Percentiles rank a stretch among this genome's conserved stretches.
phyloP scores from a whole-genome alignment of 1,139 yeast genomes.

The Blastobotrys arbuscula region DNA sequence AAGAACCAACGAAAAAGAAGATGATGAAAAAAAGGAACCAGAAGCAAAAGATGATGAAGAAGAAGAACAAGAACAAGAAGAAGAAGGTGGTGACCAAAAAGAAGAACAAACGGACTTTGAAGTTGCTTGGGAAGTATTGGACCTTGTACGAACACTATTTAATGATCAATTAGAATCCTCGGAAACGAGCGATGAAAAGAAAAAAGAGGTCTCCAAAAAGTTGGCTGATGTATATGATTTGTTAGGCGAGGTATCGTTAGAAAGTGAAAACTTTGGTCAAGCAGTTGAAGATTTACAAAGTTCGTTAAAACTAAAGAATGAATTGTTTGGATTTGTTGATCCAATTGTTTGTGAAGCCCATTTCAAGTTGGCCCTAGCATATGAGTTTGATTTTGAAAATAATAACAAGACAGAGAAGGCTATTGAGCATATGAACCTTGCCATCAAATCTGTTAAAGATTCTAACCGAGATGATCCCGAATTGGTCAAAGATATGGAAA shows the following conservation, averaged over 20 bases:
- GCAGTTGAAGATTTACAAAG: constrained; percentile 62
- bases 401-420: constrained; percentile 47
- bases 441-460: constrained; percentile 55
- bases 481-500: constrained; percentile 48
- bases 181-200: constrained; percentile 27
- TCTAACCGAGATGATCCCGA: constrained; percentile 45
- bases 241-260: constrained; percentile 84
- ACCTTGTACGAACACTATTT: constrained; percentile 63
- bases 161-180: constrained; percentile 41
- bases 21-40: constrained; percentile 35
- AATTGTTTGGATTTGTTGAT: constrained; percentile 49
- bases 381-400: constrained; percentile 61
- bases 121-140: constrained; percentile 82
- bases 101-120: constrained; percentile 69
- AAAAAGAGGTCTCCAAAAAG: constrained; percentile 42
- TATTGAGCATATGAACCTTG: constrained; percentile 51
- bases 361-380: constrained; percentile 74
- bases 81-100: constrained; percentile 32
- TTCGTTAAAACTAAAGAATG: constrained; percentile 51
- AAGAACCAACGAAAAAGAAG: constrained; percentile 31
- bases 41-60: constrained; percentile 34
- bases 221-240: constrained; percentile 74
- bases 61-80: constrained; percentile 35
- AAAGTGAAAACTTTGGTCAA: constrained; percentile 72
- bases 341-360: constrained; percentile 71